Percentiles rank a stretch among this genome's conserved stretches.
Evolutionary conservation across 2,329 filamentous ascomycete genomes (phyloP).

Genomic region (Talaromyces marneffei): DNA sequence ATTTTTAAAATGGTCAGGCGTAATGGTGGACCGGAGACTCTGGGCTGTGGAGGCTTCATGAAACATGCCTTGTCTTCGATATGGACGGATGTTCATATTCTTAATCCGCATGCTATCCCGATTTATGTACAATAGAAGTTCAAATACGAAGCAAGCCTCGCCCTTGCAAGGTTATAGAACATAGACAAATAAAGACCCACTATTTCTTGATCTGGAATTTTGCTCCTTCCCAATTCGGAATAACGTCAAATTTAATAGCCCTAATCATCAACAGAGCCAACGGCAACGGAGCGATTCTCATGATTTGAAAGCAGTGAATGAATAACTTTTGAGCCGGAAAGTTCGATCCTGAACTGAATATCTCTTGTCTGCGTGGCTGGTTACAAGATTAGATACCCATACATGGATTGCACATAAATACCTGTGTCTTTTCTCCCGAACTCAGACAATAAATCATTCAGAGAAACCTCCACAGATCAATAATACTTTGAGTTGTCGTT

Average conservation of each 20-base stretch:
- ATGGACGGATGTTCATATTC: not conserved
- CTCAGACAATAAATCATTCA: not conserved
- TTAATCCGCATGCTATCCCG: not conserved
- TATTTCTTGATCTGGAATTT: not conserved
- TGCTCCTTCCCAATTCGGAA: not conserved
- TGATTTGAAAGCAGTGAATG: not conserved
- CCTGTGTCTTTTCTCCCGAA: not conserved
- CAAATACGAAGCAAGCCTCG: not conserved
- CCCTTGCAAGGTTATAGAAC: not conserved
- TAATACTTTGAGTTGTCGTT: not conserved
- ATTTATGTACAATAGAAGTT: not conserved
- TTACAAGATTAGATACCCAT: too few species aligned
- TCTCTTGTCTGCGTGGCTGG: not conserved
- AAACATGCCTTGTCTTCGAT: not conserved
- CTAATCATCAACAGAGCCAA: not conserved
- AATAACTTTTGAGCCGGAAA: not conserved
- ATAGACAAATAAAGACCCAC: not conserved
- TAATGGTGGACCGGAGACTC: conserved; percentile 3
- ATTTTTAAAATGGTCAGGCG: not conserved
- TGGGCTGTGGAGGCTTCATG: conserved; percentile 4
- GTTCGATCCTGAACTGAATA: not conserved
- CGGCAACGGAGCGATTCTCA: not conserved
- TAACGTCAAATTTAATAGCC: not conserved
- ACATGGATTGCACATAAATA: not conserved
- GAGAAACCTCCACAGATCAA: not conserved